These are phyloP conservation scores for Dryas integrifolia DNA, from an alignment of 331 rosid species.

Conservation along the genomic window DNA sequence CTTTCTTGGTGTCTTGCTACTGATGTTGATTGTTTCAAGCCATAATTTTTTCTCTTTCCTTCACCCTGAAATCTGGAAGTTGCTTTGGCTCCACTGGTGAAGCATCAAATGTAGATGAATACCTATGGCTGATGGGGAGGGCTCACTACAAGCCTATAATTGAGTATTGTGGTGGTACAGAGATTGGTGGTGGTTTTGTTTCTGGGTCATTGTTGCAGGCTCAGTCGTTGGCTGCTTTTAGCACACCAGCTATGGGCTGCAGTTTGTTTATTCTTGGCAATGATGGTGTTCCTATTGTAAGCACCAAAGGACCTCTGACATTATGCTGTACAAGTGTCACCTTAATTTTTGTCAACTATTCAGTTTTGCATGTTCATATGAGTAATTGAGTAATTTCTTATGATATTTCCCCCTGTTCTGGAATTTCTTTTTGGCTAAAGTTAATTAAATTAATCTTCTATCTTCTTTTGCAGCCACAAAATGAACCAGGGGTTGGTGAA, in stretches of 20 bases:
- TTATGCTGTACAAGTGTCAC: background rate
- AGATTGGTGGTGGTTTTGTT: conserved; percentile 89
- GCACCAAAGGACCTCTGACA: conserved; percentile 31
- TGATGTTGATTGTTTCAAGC: background rate
- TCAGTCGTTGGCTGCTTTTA: conserved; percentile 91
- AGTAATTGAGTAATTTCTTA: background rate
- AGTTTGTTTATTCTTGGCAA: conserved; percentile 71
- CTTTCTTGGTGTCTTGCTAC: conserved; percentile 4
- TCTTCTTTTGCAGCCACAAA: conserved; percentile 49
- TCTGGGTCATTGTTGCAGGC: conserved; percentile 82
- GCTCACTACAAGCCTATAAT: conserved; percentile 85
- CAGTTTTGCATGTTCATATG: background rate
- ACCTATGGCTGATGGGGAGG: conserved; percentile 97
- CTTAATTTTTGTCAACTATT: conserved; percentile 1
- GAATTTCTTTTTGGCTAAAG: background rate
- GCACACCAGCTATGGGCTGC: conserved; percentile 94
- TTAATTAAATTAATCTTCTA: conserved; percentile 9
- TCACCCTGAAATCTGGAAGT: conserved; percentile 39
- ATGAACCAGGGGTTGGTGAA: conserved; percentile 83
- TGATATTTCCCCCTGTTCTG: conserved; percentile 8
- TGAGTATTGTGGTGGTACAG: conserved; percentile 97
- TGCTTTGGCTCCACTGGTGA: conserved; percentile 94
- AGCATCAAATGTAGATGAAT: conserved; percentile 89
- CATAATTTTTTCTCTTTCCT: conserved; percentile 6
- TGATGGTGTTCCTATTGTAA: conserved; percentile 71